Percentiles rank a stretch among this genome's conserved stretches.
phyloP scores from a whole-genome alignment of 2,329 filamentous ascomycete species.

The Sclerotinia borealis region DNA sequence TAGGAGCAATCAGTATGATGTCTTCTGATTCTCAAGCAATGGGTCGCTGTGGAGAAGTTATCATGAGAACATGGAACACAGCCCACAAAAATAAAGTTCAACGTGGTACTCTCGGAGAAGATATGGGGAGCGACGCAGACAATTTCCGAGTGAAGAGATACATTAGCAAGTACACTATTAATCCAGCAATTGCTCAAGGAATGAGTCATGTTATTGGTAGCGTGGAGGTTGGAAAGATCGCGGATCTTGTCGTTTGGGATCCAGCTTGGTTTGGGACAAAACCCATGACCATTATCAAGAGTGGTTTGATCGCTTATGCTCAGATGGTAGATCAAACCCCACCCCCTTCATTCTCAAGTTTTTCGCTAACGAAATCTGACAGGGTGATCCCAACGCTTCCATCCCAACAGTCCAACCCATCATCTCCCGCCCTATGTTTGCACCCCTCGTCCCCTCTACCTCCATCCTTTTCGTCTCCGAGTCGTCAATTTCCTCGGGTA shows the following conservation, averaged over 20 bases:
- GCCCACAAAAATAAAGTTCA: constrained; percentile 95
- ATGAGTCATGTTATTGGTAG: constrained; percentile 84
- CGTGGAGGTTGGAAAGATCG: constrained; percentile 81
- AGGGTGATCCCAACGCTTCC: constrained; percentile 75
- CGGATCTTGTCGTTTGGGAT: constrained; percentile 84
- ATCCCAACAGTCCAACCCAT: constrained; percentile 86
- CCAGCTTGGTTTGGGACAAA: constrained; percentile 83
- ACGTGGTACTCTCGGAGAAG: constrained; percentile 69
- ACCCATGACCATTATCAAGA: constrained; percentile 75
- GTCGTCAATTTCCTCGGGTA: constrained; percentile 60
- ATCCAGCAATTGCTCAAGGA: constrained; percentile 85
- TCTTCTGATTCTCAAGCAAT: constrained; percentile 92
- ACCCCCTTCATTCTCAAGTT: background rate
- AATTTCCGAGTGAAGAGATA: constrained; percentile 92
- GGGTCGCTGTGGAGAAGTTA: constrained; percentile 91
- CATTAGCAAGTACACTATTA: constrained; percentile 93
- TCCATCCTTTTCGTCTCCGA: constrained; percentile 80
- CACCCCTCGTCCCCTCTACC: constrained; percentile 61
- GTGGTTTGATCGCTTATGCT: constrained; percentile 74
- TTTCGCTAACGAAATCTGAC: constrained; percentile 5
- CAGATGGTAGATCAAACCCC: constrained; percentile 61
- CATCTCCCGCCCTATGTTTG: constrained; percentile 82
- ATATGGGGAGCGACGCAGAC: constrained; percentile 72
- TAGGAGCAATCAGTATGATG: constrained; percentile 98
- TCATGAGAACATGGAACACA: constrained; percentile 92